A percentile compares a stretch with the other conserved stretches of the same genome.
Evolutionary conservation across 805 yeast species (phyloP).

Genomic region (Hagleromyces aurorensis): DNA sequence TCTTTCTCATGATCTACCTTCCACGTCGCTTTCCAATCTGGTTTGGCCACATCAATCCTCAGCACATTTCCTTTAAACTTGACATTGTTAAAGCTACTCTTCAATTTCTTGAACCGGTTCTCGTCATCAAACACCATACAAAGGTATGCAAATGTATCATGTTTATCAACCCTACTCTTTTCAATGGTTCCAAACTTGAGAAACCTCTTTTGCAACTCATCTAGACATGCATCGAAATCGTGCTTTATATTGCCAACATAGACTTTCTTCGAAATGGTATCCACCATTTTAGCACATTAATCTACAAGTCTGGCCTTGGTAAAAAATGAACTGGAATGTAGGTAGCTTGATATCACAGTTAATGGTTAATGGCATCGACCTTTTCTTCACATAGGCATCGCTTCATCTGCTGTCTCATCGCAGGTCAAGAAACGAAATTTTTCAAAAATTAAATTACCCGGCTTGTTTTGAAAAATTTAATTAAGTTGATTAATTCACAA

Average conservation of each 20-base stretch:
- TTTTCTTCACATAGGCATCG: no score
- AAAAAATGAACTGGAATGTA: no score
- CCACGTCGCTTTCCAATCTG: slow-evolving; percentile 42
- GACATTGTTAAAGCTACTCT: slow-evolving; percentile 56
- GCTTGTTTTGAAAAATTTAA: no score
- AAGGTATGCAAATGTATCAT: slow-evolving; percentile 54
- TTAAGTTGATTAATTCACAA: no score
- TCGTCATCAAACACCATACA: slow-evolving; percentile 46
- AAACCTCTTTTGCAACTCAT: slow-evolving; percentile 48
- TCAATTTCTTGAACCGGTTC: slow-evolving; percentile 38
- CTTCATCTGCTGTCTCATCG: no score
- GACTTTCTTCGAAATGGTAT: slow-evolving; percentile 17
- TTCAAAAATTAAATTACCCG: no score
- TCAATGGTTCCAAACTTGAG: slow-evolving; percentile 51
- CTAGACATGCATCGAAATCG: slow-evolving; percentile 21
- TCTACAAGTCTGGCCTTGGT: no score
- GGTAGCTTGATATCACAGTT: no score
- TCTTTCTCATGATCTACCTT: slow-evolving; percentile 38
- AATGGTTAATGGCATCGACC: no score
- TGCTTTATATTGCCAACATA: slow-evolving; percentile 27
- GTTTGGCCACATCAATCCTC: slow-evolving; percentile 54
- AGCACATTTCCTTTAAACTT: slow-evolving; percentile 68
- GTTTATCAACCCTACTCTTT: slow-evolving; percentile 46
- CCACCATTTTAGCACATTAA: no score
- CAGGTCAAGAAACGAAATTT: no score